Percentiles rank a stretch among this genome's conserved stretches.
phyloP scores from a whole-genome alignment of 352 stramenopile genomes.

The Phytophthora sp. region DNA sequence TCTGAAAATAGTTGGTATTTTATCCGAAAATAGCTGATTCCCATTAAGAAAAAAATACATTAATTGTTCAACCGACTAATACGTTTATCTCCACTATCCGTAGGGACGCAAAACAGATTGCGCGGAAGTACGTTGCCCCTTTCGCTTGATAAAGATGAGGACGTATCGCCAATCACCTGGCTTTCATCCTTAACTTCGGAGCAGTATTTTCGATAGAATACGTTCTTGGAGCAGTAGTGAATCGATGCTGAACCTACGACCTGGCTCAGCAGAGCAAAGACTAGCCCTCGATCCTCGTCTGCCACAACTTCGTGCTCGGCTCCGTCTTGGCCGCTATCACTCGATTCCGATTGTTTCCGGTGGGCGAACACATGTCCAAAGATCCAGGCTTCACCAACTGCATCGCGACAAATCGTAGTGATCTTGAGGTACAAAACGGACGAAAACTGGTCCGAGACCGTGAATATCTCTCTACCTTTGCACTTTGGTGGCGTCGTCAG shows the following conservation, averaged over 20 bases:
- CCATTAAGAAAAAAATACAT: no score
- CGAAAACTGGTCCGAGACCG: constrained; percentile 26
- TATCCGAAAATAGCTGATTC: no score
- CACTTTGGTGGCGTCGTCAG: constrained; percentile 13
- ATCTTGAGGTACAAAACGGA: constrained; percentile 34
- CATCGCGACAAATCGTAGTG: constrained; percentile 36
- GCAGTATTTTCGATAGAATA: constrained; percentile 35
- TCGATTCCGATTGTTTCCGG: constrained; percentile 11
- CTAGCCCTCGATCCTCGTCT: constrained; percentile 26
- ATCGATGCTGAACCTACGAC: constrained; percentile 33
- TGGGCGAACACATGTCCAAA: constrained; percentile 31
- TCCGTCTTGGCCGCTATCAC: not conserved
- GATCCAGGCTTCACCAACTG: constrained; percentile 36
- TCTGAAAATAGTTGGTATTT: no score
- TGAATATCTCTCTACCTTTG: constrained; percentile 20
- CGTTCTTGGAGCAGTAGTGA: constrained; percentile 33
- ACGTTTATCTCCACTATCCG: no score
- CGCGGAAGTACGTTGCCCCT: constrained; percentile 1
- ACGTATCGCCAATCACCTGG: not conserved
- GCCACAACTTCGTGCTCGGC: constrained; percentile 32
- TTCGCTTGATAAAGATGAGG: constrained; percentile 7
- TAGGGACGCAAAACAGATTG: constrained; percentile 39
- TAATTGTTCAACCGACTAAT: no score
- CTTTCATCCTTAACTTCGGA: not conserved
- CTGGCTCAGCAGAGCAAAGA: constrained; percentile 30